Percentiles rank a stretch among this genome's conserved stretches.
These are phyloP conservation scores for Bjerkandera adusta DNA, from an alignment of 1,284 basidiomycete genomes.

Conservation along the genomic window DNA sequence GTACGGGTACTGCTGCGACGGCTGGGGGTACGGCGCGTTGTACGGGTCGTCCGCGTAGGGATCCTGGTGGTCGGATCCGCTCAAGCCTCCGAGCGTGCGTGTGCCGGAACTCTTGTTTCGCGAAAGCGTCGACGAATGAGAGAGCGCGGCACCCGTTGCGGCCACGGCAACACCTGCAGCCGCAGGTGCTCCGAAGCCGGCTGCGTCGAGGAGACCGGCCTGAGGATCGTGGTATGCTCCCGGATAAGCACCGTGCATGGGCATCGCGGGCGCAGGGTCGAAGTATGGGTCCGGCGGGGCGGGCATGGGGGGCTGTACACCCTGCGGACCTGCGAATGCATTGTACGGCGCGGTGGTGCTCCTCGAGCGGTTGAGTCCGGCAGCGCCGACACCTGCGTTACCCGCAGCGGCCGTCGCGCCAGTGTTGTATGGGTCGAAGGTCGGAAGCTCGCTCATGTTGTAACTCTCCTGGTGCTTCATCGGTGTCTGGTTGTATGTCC, in stretches of 20 bases:
- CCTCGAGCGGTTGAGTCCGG: constrained; percentile 27
- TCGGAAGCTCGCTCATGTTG: constrained; percentile 48
- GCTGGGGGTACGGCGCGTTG: constrained; percentile 15
- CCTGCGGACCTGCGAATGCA: constrained; percentile 29
- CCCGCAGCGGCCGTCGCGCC: constrained; percentile 16
- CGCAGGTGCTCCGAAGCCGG: constrained; percentile 22
- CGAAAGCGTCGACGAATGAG: constrained; percentile 17
- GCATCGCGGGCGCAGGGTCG: constrained; percentile 9
- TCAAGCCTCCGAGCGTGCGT: constrained; percentile 23
- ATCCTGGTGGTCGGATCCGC: constrained; percentile 17
- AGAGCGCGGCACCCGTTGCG: constrained; percentile 28
- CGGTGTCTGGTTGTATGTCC: constrained; percentile 56
- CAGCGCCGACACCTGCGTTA: constrained; percentile 28
- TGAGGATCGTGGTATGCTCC: constrained; percentile 15
- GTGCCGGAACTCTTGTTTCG: constrained; percentile 32
- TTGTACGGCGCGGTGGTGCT: constrained; percentile 31
- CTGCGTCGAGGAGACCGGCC: constrained; percentile 24
- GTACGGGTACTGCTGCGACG: constrained; percentile 13
- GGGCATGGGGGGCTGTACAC: constrained; percentile 11
- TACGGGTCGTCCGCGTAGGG: constrained; percentile 16
- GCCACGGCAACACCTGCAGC: constrained; percentile 35
- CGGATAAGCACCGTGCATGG: constrained; percentile 2
- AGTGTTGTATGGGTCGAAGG: constrained; percentile 33
- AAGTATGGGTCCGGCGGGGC: constrained; percentile 20
- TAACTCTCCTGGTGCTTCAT: constrained; percentile 40